Percentiles rank a stretch among this genome's conserved stretches.
phyloP scores from a whole-genome alignment of 768 basidiomycete species.

The Pilatotrama ljubarskyi region DNA sequence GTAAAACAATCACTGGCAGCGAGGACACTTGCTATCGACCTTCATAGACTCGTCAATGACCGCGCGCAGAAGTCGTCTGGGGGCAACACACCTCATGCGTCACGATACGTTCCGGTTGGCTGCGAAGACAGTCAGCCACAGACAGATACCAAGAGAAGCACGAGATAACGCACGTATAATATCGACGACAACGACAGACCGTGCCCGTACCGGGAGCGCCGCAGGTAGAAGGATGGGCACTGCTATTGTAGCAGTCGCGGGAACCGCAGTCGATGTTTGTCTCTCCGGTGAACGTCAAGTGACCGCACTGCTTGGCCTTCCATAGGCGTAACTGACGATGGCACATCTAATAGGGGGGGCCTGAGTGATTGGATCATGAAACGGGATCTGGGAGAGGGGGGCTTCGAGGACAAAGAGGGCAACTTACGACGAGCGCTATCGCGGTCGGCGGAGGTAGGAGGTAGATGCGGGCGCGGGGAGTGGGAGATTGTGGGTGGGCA shows the following conservation, averaged over 20 bases:
- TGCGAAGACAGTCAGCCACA: slow-evolving; percentile 24
- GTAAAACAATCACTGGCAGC: neutral
- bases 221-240: slow-evolving; percentile 51
- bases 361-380: neutral
- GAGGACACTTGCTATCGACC: slow-evolving; percentile 13
- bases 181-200: slow-evolving; percentile 51
- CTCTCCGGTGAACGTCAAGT: slow-evolving; percentile 49
- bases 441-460: slow-evolving; percentile 38
- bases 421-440: slow-evolving; percentile 28
- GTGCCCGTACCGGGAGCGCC: slow-evolving; percentile 24
- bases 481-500: slow-evolving; percentile 18
- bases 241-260: slow-evolving; percentile 46
- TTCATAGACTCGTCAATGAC: neutral
- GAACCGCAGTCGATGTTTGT: slow-evolving; percentile 53
- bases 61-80: neutral
- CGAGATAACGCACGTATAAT: slow-evolving; percentile 46
- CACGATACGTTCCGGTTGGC: slow-evolving; percentile 56
- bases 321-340: slow-evolving; percentile 57
- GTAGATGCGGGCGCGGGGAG: slow-evolving; percentile 19
- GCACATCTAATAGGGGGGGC: slow-evolving; percentile 50
- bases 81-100: slow-evolving; percentile 43
- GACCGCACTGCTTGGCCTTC: slow-evolving; percentile 53
- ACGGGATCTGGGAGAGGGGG: neutral
- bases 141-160: neutral
- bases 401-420: slow-evolving; percentile 16